phyloP scores from a whole-genome alignment of 371 early-diverging fungal species.

The Apophysomyces elegans region DNA sequence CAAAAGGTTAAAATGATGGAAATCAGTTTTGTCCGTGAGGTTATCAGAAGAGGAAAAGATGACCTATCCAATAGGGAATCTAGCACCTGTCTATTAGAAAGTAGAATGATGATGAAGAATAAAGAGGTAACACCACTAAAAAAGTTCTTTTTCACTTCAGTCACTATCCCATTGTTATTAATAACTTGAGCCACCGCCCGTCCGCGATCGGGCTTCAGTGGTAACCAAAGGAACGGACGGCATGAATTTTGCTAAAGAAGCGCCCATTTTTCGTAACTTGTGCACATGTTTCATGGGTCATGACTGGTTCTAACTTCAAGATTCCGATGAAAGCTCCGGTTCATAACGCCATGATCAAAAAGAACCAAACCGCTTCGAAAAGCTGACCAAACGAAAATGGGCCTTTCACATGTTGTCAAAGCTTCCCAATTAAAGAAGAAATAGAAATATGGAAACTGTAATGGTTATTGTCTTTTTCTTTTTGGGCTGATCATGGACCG shows the following conservation, averaged over 20 bases:
- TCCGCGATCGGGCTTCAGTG: too few species aligned
- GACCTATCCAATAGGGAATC: too few species aligned
- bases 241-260: not conserved
- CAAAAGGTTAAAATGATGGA: too few species aligned
- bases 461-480: not conserved
- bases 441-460: not conserved
- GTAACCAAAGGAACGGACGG: not conserved
- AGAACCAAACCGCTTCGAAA: not conserved
- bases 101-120: too few species aligned
- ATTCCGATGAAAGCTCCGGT: slow-evolving; percentile 6
- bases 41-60: too few species aligned
- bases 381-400: not conserved
- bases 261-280: not conserved
- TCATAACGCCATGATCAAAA: slow-evolving; percentile 3
- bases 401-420: slow-evolving; percentile 7
- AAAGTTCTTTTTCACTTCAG: too few species aligned
- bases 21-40: too few species aligned
- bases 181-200: too few species aligned
- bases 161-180: too few species aligned
- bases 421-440: not conserved
- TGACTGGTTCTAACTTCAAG: not conserved
- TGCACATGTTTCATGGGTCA: slow-evolving; percentile 2
- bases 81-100: too few species aligned
- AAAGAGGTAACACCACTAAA: too few species aligned
- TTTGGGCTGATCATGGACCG: too few species aligned